Conservation (phyloP, 306 rosid species). For the Quercus wislizeni region DNA sequence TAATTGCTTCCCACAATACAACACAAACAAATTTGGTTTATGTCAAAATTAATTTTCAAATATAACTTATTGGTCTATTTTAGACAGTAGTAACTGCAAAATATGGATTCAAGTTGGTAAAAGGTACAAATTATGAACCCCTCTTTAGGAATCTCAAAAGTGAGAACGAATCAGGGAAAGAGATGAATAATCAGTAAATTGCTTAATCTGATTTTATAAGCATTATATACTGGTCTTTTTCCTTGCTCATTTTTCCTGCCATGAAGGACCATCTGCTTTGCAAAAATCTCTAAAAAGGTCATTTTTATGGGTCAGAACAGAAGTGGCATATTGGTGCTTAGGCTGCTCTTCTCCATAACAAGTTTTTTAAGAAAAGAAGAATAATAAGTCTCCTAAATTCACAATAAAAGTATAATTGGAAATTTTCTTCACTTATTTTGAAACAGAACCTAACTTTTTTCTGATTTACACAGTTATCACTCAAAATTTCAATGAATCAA, state of each 20-base stretch:
- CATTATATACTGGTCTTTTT: not conserved
- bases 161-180: not conserved
- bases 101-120: not conserved
- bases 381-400: not conserved
- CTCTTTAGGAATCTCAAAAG: not conserved
- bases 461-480: not conserved
- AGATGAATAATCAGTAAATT: not conserved
- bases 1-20: no score
- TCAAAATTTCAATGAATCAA: not conserved
- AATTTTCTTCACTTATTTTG: not conserved
- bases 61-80: no score
- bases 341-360: not conserved
- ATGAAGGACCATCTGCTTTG: not conserved
- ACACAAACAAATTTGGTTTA: no score
- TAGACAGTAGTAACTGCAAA: no score
- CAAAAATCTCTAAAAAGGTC: not conserved
- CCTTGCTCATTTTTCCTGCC: not conserved
- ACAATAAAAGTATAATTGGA: not conserved
- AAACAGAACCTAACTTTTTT: not conserved
- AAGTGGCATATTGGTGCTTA: not conserved
- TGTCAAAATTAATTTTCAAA: no score
- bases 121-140: not conserved
- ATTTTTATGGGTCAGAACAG: not conserved
- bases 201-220: not conserved
- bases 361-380: no score